A percentile compares a stretch with the other conserved stretches of the same genome.
phyloP scores from a whole-genome alignment of 108 stramenopile species.

The Nitzschia inconspicua region DNA sequence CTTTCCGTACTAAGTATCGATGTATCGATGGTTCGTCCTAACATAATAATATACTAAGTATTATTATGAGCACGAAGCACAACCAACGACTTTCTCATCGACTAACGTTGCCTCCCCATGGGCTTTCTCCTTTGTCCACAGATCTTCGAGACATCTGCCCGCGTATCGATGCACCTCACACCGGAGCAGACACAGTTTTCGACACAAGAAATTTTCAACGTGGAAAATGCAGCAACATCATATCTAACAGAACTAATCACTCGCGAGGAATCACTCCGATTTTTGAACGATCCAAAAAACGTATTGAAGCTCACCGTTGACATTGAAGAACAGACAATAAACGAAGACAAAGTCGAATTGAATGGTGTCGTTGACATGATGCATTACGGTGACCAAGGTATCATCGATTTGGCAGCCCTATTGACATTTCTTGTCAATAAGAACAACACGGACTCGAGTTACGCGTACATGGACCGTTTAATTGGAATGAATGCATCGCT shows the following conservation, averaged over 20 bases:
- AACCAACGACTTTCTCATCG: no score
- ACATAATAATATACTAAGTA: no score
- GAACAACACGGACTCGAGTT: slow-evolving; percentile 15
- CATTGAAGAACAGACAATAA: slow-evolving; percentile 6
- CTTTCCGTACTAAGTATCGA: no score
- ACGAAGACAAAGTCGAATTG: slow-evolving; percentile 6
- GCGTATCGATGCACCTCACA: slow-evolving; percentile 7
- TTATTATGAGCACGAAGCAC: no score
- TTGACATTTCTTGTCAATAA: slow-evolving; percentile 22
- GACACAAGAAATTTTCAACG: slow-evolving; percentile 19
- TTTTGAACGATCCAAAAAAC: slow-evolving; percentile 12
- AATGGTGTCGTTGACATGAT: slow-evolving; percentile 10
- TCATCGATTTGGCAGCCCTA: slow-evolving; percentile 21
- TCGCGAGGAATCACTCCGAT: slow-evolving; percentile 7
- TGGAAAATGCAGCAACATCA: slow-evolving; percentile 12
- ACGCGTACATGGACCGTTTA: slow-evolving; percentile 13
- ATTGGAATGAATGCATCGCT: slow-evolving; percentile 8
- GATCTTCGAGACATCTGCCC: slow-evolving; percentile 26
- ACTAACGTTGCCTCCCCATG: no score
- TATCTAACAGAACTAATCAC: slow-evolving; percentile 22
- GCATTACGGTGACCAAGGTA: slow-evolving; percentile 24
- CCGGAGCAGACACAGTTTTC: neutral
- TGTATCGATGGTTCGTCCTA: no score
- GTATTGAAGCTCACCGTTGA: slow-evolving; percentile 16
- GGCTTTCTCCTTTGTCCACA: no score